These are phyloP conservation scores for Corniculantispora saksenae DNA, from an alignment of 2,329 filamentous ascomycete species.

Conservation along the genomic window DNA sequence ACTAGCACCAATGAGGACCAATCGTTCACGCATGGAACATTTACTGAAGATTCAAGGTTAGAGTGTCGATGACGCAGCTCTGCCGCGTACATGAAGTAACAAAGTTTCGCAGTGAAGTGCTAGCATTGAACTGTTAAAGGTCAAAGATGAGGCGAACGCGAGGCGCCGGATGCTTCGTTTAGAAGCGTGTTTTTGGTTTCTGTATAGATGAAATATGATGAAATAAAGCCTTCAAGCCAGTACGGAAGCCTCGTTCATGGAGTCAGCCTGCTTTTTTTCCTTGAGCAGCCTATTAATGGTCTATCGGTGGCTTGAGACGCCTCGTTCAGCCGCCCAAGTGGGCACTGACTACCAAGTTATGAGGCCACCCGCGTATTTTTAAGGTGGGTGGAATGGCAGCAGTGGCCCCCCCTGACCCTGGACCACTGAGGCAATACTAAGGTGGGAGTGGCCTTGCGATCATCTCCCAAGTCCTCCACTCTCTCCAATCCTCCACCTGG, in stretches of 20 bases:
- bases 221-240: neutral
- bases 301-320: neutral
- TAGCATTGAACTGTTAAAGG: too few relatives aligned
- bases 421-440: neutral
- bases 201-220: too few relatives aligned
- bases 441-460: slow-evolving; percentile 6
- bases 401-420: neutral
- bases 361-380: neutral
- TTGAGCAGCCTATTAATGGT: neutral
- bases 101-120: too few relatives aligned
- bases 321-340: slow-evolving; percentile 10
- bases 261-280: neutral
- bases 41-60: too few relatives aligned
- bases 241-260: neutral
- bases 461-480: slow-evolving; percentile 10
- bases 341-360: neutral
- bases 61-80: too few relatives aligned
- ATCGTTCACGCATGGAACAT: too few relatives aligned
- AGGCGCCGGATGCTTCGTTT: too few relatives aligned
- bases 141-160: too few relatives aligned
- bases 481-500: slow-evolving; percentile 9
- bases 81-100: too few relatives aligned
- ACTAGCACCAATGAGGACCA: neutral
- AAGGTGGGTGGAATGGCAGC: slow-evolving; percentile 11
- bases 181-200: too few relatives aligned